A percentile compares a stretch with the other conserved stretches of the same genome.
Conservation (phyloP, 2,329 filamentous ascomycete genomes). For the Trichothecium sympodiale region DNA sequence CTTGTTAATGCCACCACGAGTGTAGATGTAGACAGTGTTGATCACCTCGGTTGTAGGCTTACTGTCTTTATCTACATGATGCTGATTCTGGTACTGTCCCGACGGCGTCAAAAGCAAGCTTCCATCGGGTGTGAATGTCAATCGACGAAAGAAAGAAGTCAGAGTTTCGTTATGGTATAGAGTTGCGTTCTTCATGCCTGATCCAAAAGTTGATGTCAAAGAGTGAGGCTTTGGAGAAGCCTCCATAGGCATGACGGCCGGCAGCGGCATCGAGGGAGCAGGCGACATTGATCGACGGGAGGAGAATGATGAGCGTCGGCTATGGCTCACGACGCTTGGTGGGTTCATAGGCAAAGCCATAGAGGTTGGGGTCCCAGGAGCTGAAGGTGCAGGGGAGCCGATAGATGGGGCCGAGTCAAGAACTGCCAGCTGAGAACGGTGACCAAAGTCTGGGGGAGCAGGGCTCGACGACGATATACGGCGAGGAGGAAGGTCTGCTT, state of each 20-base stretch:
- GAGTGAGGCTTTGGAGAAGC: slow-evolving; percentile 71
- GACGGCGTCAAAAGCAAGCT: slow-evolving; percentile 89
- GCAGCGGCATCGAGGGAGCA: slow-evolving; percentile 84
- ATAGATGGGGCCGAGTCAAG: slow-evolving; percentile 41
- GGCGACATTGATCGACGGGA: slow-evolving; percentile 82
- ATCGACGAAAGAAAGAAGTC: slow-evolving; percentile 88
- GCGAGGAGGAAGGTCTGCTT: slow-evolving; percentile 84
- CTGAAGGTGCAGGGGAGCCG: slow-evolving; percentile 79
- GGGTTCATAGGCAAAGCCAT: slow-evolving; percentile 92
- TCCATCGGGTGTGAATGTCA: slow-evolving; percentile 92
- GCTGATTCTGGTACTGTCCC: slow-evolving; percentile 82
- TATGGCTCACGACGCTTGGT: slow-evolving; percentile 77
- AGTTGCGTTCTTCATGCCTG: slow-evolving; percentile 70
- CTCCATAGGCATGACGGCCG: slow-evolving; percentile 89
- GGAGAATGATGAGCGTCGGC: slow-evolving; percentile 88
- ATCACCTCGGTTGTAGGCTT: slow-evolving; percentile 77
- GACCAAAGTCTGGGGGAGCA: slow-evolving; percentile 71
- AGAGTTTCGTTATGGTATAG: slow-evolving; percentile 95
- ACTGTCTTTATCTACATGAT: slow-evolving; percentile 50
- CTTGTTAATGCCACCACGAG: slow-evolving; percentile 89
- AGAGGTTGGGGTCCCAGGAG: slow-evolving; percentile 86
- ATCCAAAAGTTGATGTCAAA: slow-evolving; percentile 35
- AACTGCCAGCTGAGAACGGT: slow-evolving; percentile 52
- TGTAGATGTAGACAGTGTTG: slow-evolving; percentile 98
- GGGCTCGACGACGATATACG: slow-evolving; percentile 87